phyloP scores from a whole-genome alignment of 176 grass and related monocot species.

The Aegilops longissima region DNA sequence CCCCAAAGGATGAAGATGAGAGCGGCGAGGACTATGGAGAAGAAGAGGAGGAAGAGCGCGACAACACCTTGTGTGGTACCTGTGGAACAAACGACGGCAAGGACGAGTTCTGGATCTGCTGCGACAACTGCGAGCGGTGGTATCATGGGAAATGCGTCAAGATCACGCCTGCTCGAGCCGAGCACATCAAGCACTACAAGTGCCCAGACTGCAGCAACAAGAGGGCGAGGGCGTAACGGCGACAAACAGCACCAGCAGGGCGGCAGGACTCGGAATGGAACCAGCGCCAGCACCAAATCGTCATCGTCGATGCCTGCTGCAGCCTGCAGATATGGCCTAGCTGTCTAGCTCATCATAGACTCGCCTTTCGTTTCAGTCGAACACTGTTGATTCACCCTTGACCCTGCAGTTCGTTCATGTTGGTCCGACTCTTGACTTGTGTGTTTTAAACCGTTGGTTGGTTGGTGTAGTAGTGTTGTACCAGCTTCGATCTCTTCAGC shows the following conservation, averaged over 20 bases:
- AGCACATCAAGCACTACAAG: slow-evolving; percentile 98
- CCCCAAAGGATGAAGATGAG: slow-evolving; percentile 69
- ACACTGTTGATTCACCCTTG: slow-evolving; percentile 38
- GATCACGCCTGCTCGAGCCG: slow-evolving; percentile 81
- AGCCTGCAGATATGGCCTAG: slow-evolving; percentile 47
- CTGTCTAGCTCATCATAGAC: slow-evolving; percentile 56
- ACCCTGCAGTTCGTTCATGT: slow-evolving; percentile 32
- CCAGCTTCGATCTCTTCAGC: slow-evolving; percentile 39
- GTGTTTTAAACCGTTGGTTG: slow-evolving; percentile 33
- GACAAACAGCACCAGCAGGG: background rate
- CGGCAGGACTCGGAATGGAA: background rate
- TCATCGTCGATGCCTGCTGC: background rate
- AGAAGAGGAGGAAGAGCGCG: slow-evolving; percentile 76
- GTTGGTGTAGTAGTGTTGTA: slow-evolving; percentile 19
- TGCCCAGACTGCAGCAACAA: slow-evolving; percentile 85
- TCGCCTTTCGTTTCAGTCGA: slow-evolving; percentile 36
- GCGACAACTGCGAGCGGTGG: slow-evolving; percentile 83
- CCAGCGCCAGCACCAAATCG: background rate
- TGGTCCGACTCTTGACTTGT: slow-evolving; percentile 37
- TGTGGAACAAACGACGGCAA: slow-evolving; percentile 77
- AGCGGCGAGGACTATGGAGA: slow-evolving; percentile 60
- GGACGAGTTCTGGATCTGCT: slow-evolving; percentile 97
- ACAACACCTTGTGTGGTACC: slow-evolving; percentile 79
- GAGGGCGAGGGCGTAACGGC: slow-evolving; percentile 56
- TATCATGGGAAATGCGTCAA: slow-evolving; percentile 95